phyloP scores from a whole-genome alignment of 106 monocot genomes.

The Dendrobium chrysotoxum region DNA sequence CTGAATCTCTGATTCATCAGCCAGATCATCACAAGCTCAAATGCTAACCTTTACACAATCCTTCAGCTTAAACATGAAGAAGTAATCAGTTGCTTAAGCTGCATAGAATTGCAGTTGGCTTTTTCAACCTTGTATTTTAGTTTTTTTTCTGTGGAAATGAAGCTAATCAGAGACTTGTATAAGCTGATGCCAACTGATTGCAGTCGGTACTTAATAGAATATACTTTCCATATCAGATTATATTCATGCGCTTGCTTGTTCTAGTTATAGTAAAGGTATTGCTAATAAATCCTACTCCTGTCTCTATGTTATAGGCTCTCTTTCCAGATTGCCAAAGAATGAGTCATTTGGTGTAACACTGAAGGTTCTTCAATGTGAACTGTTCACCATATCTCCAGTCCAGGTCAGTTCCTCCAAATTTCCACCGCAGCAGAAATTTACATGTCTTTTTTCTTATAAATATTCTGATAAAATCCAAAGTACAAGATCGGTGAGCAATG shows the following conservation, averaged over 20 bases:
- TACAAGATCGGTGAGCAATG: background rate
- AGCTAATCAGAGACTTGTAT: too few species aligned
- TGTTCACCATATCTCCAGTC: slow-evolving; percentile 46
- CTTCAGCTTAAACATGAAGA: too few species aligned
- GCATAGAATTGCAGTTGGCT: too few species aligned
- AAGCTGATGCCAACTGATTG: too few species aligned
- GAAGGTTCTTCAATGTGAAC: slow-evolving; percentile 30
- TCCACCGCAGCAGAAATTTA: background rate
- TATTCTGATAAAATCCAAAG: background rate
- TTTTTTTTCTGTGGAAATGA: too few species aligned
- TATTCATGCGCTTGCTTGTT: background rate
- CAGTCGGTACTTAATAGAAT: background rate
- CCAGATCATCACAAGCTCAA: too few species aligned
- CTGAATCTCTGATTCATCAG: too few species aligned
- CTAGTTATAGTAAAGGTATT: background rate
- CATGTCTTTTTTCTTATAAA: background rate
- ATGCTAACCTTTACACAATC: too few species aligned
- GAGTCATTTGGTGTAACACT: slow-evolving; percentile 27
- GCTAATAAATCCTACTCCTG: background rate
- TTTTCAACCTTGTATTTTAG: too few species aligned
- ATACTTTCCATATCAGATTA: background rate
- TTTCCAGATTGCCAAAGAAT: slow-evolving; percentile 23
- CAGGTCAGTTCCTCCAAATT: slow-evolving; percentile 13
- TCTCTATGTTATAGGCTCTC: slow-evolving; percentile 20
- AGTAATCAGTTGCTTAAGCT: too few species aligned